Evolutionary conservation across 2,329 filamentous ascomycete genomes (phyloP).

Genomic region (Elsinoe arachidis): DNA sequence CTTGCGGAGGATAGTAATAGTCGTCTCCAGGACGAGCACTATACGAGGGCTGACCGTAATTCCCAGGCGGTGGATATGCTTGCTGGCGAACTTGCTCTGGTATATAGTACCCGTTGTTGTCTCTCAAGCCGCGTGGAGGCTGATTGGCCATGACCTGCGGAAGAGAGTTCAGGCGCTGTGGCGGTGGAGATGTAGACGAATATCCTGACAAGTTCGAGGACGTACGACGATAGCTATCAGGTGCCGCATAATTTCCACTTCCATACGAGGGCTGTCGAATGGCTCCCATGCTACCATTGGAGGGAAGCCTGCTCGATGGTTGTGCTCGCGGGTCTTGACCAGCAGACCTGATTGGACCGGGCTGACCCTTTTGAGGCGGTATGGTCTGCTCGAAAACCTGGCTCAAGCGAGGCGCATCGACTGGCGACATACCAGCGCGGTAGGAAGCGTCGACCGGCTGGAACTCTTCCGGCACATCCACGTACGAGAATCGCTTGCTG

Average conservation of each 20-base stretch:
- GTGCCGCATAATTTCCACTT: neutral
- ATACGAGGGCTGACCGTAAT: neutral
- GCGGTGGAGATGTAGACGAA: neutral
- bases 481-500: slow-evolving; percentile 9
- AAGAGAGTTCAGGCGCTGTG: neutral
- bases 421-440: slow-evolving; percentile 1
- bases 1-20: neutral
- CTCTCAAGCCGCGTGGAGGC: neutral
- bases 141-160: neutral
- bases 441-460: slow-evolving; percentile 7
- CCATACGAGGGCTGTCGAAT: neutral
- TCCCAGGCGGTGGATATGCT: neutral
- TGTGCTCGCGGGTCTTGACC: neutral
- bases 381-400: slow-evolving; percentile 5
- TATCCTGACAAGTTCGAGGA: neutral
- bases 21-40: neutral
- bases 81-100: neutral
- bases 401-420: slow-evolving; percentile 1
- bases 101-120: slow-evolving; percentile 12
- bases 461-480: slow-evolving; percentile 9
- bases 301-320: neutral
- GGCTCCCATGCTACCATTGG: neutral
- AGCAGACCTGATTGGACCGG: neutral
- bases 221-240: neutral
- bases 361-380: neutral